Conservation (phyloP, 306 rosid genomes). For the Cicer yamashitae region DNA sequence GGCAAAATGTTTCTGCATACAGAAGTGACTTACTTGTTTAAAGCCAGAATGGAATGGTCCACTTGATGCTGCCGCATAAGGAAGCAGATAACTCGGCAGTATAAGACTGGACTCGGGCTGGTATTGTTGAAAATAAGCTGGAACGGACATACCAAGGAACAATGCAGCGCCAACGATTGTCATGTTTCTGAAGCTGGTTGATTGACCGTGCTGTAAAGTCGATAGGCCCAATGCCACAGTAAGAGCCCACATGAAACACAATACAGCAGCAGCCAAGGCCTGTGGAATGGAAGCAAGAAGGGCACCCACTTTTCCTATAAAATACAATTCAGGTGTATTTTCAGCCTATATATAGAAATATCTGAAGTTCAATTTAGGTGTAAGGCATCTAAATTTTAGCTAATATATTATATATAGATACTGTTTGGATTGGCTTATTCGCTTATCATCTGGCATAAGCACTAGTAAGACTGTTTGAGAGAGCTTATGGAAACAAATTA, state of each 20-base stretch:
- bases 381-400: neutral
- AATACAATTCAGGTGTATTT: constrained; percentile 27
- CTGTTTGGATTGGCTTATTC: no score
- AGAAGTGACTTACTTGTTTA: constrained; percentile 59
- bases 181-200: constrained; percentile 80
- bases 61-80: constrained; percentile 86
- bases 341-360: neutral
- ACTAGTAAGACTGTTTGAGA: no score
- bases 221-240: constrained; percentile 79
- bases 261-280: constrained; percentile 84
- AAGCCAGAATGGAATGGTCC: constrained; percentile 78
- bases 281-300: constrained; percentile 93
- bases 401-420: neutral
- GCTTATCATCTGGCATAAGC: no score
- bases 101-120: constrained; percentile 70
- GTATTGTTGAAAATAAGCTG: constrained; percentile 91
- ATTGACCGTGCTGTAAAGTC: constrained; percentile 73
- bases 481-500: no score
- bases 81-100: constrained; percentile 85
- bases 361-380: constrained; percentile 25
- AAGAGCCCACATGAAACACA: constrained; percentile 94
- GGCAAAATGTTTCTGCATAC: constrained; percentile 10
- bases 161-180: constrained; percentile 80
- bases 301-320: constrained; percentile 91
- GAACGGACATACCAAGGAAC: constrained; percentile 93